These are phyloP conservation scores for Hypoxylon sp. DNA, from an alignment of 2,329 filamentous ascomycete species.

Conservation along the genomic window DNA sequence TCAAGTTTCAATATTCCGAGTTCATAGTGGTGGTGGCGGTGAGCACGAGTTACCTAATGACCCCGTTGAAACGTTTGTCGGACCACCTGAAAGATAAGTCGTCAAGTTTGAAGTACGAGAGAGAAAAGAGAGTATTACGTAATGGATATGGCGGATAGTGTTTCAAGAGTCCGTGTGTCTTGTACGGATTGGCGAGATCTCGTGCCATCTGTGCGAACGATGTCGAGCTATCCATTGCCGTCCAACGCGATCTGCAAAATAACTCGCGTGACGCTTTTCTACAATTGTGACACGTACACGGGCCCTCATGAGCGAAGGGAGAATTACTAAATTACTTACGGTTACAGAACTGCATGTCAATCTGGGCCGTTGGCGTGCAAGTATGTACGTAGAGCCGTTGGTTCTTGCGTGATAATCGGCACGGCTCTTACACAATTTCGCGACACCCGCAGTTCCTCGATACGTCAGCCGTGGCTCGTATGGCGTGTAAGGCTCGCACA, in stretches of 20 bases:
- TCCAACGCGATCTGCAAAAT: conserved; percentile 18
- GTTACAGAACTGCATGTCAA: conserved; percentile 15
- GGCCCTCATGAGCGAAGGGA: conserved; percentile 15
- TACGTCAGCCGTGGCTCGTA: conserved; percentile 36
- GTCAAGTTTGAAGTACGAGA: conserved; percentile 19
- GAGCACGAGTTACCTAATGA: conserved; percentile 9
- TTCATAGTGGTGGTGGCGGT: conserved; percentile 12
- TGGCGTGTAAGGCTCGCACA: conserved; percentile 35
- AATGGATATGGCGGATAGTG: conserved; percentile 25
- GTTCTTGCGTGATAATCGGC: conserved; percentile 32
- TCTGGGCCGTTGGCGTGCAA: conserved; percentile 1
- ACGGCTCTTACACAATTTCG: conserved; percentile 33
- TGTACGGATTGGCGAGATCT: conserved; percentile 40
- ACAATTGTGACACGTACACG: conserved; percentile 17
- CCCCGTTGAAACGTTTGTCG: conserved; percentile 8
- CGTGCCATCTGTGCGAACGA: conserved; percentile 33
- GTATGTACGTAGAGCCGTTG: background rate
- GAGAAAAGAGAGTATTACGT: conserved; percentile 29
- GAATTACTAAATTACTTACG: conserved; percentile 14
- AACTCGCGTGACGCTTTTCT: conserved; percentile 39
- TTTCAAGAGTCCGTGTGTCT: conserved; percentile 14
- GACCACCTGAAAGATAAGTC: background rate
- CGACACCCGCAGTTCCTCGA: conserved; percentile 16
- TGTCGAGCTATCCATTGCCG: conserved; percentile 28
- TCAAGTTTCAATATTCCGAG: conserved; percentile 1